Conservation (phyloP, 805 yeast species). For the Hanseniaspora valbyensis region DNA sequence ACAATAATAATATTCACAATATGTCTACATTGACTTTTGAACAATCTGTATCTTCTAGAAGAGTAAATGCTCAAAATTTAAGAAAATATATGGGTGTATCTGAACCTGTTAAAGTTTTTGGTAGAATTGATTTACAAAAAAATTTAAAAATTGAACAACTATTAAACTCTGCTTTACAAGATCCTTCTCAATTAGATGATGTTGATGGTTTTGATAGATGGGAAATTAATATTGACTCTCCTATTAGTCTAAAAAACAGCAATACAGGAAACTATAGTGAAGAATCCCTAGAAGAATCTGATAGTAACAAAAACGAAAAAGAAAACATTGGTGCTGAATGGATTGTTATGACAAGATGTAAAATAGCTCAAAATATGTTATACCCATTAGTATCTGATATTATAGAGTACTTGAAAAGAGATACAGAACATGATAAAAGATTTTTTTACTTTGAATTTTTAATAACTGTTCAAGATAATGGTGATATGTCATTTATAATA, state of each 20-base stretch:
- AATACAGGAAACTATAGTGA: neutral
- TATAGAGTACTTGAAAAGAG: conserved; percentile 4
- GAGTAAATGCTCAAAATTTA: conserved; percentile 14
- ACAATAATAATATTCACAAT: neutral
- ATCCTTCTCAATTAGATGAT: conserved; percentile 3
- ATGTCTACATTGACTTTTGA: conserved; percentile 8
- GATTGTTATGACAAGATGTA: conserved; percentile 12
- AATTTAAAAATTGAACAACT: conserved; percentile 9
- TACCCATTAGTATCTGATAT: conserved; percentile 5
- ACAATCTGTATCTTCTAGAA: conserved; percentile 14
- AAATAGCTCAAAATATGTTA: conserved; percentile 11
- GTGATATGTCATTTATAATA: conserved; percentile 9
- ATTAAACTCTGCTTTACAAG: conserved; percentile 1
- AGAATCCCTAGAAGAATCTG: neutral
- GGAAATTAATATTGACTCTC: conserved; percentile 13
- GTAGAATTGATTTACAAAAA: conserved; percentile 14
- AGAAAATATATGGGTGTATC: conserved; percentile 11
- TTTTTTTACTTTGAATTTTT: conserved; percentile 14
- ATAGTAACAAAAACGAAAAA: neutral
- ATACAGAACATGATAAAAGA: conserved; percentile 3
- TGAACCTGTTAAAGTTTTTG: conserved; percentile 14
- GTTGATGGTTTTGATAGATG: conserved; percentile 9
- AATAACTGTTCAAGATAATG: conserved; percentile 13
- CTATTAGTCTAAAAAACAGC: conserved; percentile 2
- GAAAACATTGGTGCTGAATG: conserved; percentile 10